Base-by-base conservation (phyloP, 2,329 filamentous ascomycete species). In the Fusarium domesticum region DNA sequence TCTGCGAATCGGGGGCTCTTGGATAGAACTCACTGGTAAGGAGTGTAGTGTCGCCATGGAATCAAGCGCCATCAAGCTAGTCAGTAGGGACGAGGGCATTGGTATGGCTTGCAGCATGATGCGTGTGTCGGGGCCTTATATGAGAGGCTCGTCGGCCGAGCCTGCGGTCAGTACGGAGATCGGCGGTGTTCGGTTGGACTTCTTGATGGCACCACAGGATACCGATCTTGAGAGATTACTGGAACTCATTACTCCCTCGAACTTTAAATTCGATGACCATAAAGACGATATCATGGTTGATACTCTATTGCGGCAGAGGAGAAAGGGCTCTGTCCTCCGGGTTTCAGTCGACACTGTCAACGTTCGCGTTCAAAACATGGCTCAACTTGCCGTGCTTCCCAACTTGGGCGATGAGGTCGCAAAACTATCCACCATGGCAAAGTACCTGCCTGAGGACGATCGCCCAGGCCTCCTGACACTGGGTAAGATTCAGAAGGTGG, bases 281-380 rank as follows among this genome's bases (percentile, higher is more conserved):
- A 87, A 95, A 48, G 89, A 96, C 57, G 92, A 97, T 59, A 95
- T 98, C 48, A 84, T 98, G 75, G 80, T 98, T 17, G 92, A 97
- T 57, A 96, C 89, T 0, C 74, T 98, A 1, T 70, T 97, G 12
- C 79, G 88, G 17, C 93, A 98, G 64, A 77, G 93, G 47, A 80
- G 85, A 41, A 92, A 96, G 66, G 93, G 92, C 0, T 84, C 87
- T 8, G 85, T 97, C 6, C 71, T 96, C 20, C 83, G 89, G 37
- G 65, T 87, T 5, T 82, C 78, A 4, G 62, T 95, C 6, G 83
- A 83, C 19, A 76, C 77, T 19, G 66, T 90, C 15, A 81, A 83
- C 39, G 70, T 84, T 17, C 72, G 77, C 4, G 69, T 93, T 14
- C 73, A 75, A 6, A 81, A 83, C 48, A 67, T 89, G 31, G 72